These are phyloP conservation scores for Apiospora marii DNA, from an alignment of 2,329 filamentous ascomycete species.

Conservation along the genomic window DNA sequence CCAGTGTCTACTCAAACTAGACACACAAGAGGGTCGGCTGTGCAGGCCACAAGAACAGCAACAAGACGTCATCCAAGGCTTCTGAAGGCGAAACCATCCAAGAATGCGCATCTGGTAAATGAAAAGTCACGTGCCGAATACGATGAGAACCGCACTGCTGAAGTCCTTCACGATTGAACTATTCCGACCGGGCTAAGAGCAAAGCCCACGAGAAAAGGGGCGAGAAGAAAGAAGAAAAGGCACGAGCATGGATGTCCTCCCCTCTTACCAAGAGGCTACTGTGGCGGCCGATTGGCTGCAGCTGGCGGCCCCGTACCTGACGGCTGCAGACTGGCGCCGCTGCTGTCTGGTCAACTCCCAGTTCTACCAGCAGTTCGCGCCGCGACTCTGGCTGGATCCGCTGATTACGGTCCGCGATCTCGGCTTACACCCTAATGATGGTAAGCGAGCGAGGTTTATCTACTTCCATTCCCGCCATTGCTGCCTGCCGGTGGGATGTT, in stretches of 20 bases:
- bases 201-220: conserved; percentile 3
- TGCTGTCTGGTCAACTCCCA: conserved; percentile 58
- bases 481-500: background rate
- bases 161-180: conserved; percentile 16
- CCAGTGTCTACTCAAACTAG: background rate
- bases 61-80: conserved; percentile 3
- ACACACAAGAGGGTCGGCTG: conserved; percentile 20
- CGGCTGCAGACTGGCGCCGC: conserved; percentile 48
- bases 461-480: background rate
- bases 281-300: conserved; percentile 56
- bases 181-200: conserved; percentile 14
- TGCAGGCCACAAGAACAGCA: conserved; percentile 21
- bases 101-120: conserved; percentile 1
- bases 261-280: conserved; percentile 62
- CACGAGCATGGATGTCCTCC: conserved; percentile 47
- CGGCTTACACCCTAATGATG: conserved; percentile 53
- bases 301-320: conserved; percentile 55
- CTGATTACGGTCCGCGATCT: conserved; percentile 48
- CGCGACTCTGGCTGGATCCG: conserved; percentile 61
- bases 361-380: conserved; percentile 59
- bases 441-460: conserved; percentile 43
- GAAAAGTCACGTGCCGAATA: background rate
- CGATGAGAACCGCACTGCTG: conserved; percentile 16
- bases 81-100: conserved; percentile 16
- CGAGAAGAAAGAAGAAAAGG: background rate